Base-by-base conservation (phyloP, 768 basidiomycete genomes). In the Calocybe indica region DNA sequence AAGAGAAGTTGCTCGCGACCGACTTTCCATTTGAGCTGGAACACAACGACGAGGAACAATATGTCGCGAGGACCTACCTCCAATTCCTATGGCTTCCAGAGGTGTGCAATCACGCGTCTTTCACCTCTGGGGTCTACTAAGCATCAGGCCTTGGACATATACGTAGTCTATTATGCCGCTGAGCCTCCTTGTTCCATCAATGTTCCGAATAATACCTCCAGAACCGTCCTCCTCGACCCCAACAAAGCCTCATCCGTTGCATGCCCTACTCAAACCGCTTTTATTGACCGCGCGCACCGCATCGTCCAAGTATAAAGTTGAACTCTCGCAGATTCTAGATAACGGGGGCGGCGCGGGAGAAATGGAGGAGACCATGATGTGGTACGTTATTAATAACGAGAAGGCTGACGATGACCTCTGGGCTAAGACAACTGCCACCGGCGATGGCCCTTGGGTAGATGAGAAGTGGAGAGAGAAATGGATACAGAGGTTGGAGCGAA, bases 11-110 rank as follows among this genome's bases (percentile, higher is more conserved):
- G 5, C 62, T 87, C 29, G 68, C 71, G 2, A 66, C 66, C 36
- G 83, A 84, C 14, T 83, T 71, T 53, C 83, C 81, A 2, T 78
- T 85, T 38, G 69, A 73, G 14, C 38, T 70, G 32, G 52, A 63
- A 39, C 52, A 67, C 37, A 78, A 81, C 54, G 67, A 72, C 0
- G 67, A 74, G 12, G 82, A 79, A 12, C 75, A 83, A 52, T 81
- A 74, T 56, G 73, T 83, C 15, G 70, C 69, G 2, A 71, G 82
- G n/a, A 80, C 72, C 3, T 89, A 88, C 61, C 74, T 85, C 39
- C 85, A 88, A 55, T 86, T 83, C 54, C 71, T 89, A 6, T 89
- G 86, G 85, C 73, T 88, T 37, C 86, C 87, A 40, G 78, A 88
- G 67, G 87, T 87, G 53, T 44, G 63, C 55, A 22, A 47, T 5